Evolutionary conservation across 208 protist genomes (phyloP).

Genomic region (Crithidia sp.): DNA sequence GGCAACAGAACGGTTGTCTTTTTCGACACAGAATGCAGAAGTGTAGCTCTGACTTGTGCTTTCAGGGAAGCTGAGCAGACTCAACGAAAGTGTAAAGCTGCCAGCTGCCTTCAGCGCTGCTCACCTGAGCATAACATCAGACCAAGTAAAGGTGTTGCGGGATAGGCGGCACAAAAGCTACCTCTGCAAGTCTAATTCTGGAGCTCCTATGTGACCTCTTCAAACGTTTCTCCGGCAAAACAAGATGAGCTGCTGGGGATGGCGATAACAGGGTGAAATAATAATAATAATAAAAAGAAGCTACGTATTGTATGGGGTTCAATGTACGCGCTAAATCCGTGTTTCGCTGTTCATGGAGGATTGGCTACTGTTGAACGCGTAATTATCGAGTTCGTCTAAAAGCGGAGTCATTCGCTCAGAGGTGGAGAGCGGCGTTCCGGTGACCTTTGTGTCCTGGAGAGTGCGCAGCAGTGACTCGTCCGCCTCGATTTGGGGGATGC

Average conservation of each 20-base stretch:
- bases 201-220: not conserved
- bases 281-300: conserved; percentile 15
- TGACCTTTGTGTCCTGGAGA: conserved; percentile 74
- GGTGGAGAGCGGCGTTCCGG: conserved; percentile 59
- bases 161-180: not conserved
- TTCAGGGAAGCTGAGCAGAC: too few species aligned
- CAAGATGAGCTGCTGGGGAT: conserved; percentile 2
- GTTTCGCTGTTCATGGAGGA: conserved; percentile 63
- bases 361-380: conserved; percentile 69
- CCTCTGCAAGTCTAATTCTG: not conserved
- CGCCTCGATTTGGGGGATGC: conserved; percentile 75
- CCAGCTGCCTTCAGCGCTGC: too few species aligned
- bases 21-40: too few species aligned
- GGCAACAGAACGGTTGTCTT: not conserved
- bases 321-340: conserved; percentile 1
- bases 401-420: conserved; percentile 81
- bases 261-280: conserved; percentile 4
- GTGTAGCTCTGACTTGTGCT: too few species aligned
- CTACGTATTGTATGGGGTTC: too few species aligned
- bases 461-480: conserved; percentile 82
- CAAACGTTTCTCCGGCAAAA: not conserved
- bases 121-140: too few species aligned
- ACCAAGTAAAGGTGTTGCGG: too few species aligned
- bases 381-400: conserved; percentile 75
- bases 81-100: too few species aligned